A percentile compares a stretch with the other conserved stretches of the same genome.
Evolutionary conservation across 2,329 filamentous ascomycete genomes (phyloP).

Genomic region (Scedosporium dehoogii): DNA sequence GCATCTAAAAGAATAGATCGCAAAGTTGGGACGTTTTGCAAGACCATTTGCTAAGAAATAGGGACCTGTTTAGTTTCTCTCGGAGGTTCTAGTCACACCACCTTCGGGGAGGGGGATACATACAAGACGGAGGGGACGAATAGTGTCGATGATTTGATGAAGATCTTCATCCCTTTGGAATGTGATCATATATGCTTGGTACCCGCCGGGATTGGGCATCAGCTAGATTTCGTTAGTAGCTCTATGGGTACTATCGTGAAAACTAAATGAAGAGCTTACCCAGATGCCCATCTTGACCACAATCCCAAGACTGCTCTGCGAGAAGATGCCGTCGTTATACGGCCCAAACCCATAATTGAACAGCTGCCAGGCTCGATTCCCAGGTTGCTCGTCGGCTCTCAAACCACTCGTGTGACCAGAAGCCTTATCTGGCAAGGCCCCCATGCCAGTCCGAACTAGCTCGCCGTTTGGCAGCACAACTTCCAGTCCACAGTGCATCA

Average conservation of each 20-base stretch:
- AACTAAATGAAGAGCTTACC: conserved; percentile 13
- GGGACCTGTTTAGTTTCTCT: conserved; percentile 9
- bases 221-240: conserved; percentile 8
- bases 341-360: conserved; percentile 30
- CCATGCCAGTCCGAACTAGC: conserved; percentile 33
- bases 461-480: conserved; percentile 34
- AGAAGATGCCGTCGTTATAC: conserved; percentile 34
- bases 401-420: conserved; percentile 34
- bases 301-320: conserved; percentile 41
- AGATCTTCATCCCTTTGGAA: conserved; percentile 23
- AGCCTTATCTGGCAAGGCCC: conserved; percentile 35
- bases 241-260: too few species aligned
- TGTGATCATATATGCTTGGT: conserved; percentile 27
- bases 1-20: not conserved
- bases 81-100: conserved; percentile 15
- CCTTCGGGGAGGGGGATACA: conserved; percentile 18
- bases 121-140: conserved; percentile 13
- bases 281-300: conserved; percentile 44
- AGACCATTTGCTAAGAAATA: conserved; percentile 14
- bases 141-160: conserved; percentile 25
- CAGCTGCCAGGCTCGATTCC: conserved; percentile 20
- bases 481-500: conserved; percentile 30
- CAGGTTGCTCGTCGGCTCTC: conserved; percentile 17
- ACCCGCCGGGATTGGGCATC: conserved; percentile 23
- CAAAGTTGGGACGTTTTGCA: not conserved